A percentile compares a stretch with the other conserved stretches of the same genome.
Evolutionary conservation across 192 early-diverging fungal genomes (phyloP).

Genomic region (Coemansia sp.): DNA sequence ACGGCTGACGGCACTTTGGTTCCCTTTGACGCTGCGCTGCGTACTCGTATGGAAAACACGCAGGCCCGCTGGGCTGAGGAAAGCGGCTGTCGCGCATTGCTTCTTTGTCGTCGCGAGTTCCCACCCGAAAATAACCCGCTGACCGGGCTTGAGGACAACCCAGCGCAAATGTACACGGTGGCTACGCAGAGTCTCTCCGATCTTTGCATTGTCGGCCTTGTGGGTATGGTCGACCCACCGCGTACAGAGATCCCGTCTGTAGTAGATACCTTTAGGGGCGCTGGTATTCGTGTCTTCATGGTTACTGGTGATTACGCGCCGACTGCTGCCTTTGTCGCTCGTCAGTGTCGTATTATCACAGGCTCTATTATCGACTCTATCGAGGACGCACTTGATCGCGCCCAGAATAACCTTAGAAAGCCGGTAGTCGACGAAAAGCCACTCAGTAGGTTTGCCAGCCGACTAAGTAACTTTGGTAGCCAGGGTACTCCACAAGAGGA

Average conservation of each 20-base stretch:
- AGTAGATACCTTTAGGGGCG: slow-evolving; percentile 62
- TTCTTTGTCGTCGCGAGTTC: slow-evolving; percentile 52
- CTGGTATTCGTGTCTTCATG: slow-evolving; percentile 82
- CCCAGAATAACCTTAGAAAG: background rate
- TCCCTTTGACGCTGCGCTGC: slow-evolving; percentile 42
- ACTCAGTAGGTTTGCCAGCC: slow-evolving; percentile 1
- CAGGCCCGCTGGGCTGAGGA: slow-evolving; percentile 61
- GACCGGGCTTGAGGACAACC: slow-evolving; percentile 30
- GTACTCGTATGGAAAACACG: slow-evolving; percentile 28
- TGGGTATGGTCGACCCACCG: slow-evolving; percentile 86
- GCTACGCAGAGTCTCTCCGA: slow-evolving; percentile 39
- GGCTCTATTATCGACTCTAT: slow-evolving; percentile 28
- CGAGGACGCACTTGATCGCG: slow-evolving; percentile 26
- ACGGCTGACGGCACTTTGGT: slow-evolving; percentile 40
- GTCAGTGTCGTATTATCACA: slow-evolving; percentile 77
- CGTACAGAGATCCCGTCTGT: slow-evolving; percentile 70
- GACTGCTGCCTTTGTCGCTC: slow-evolving; percentile 81
- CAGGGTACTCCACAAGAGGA: background rate
- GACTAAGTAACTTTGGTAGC: background rate
- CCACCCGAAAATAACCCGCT: slow-evolving; percentile 48
- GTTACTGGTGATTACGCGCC: slow-evolving; percentile 79
- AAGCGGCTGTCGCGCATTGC: slow-evolving; percentile 61
- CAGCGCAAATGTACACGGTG: slow-evolving; percentile 27
- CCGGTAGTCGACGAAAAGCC: background rate
- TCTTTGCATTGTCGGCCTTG: slow-evolving; percentile 72